Conservation (phyloP, 805 yeast genomes). For the Dipodascus albidus region DNA sequence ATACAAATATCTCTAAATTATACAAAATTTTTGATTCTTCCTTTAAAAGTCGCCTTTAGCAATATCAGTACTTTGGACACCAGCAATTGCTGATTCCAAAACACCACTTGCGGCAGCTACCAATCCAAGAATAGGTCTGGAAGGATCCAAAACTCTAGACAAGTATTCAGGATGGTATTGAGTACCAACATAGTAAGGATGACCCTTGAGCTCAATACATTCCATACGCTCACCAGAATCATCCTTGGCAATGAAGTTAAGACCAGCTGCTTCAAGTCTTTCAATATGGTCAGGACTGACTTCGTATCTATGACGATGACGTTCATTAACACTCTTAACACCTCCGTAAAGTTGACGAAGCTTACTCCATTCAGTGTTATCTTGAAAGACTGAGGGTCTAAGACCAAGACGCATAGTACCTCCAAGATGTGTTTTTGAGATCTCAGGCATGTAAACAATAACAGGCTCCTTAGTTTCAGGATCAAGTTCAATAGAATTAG, state of each 20-base stretch:
- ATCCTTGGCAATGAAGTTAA: constrained; percentile 88
- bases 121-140: constrained; percentile 90
- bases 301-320: constrained; percentile 98
- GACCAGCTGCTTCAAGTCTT: constrained; percentile 63
- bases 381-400: constrained; percentile 76
- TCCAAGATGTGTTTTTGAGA: constrained; percentile 89
- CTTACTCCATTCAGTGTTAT: constrained; percentile 51
- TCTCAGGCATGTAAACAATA: constrained; percentile 97
- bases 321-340: constrained; percentile 59
- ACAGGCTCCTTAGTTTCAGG: constrained; percentile 54
- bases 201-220: constrained; percentile 72
- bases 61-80: constrained; percentile 11
- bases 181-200: constrained; percentile 87
- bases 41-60: constrained; percentile 9
- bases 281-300: constrained; percentile 77
- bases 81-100: constrained; percentile 50
- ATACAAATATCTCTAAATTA: background rate
- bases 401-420: constrained; percentile 98
- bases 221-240: constrained; percentile 90
- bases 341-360: constrained; percentile 74
- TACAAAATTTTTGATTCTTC: background rate
- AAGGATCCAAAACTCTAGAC: constrained; percentile 93
- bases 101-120: constrained; percentile 89
- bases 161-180: constrained; percentile 98
- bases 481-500: constrained; percentile 77